Evolutionary conservation across 805 yeast genomes (phyloP), one percentile per base, ranked within the genome.

Genomic region (Kazachstania taianensis): DNA sequence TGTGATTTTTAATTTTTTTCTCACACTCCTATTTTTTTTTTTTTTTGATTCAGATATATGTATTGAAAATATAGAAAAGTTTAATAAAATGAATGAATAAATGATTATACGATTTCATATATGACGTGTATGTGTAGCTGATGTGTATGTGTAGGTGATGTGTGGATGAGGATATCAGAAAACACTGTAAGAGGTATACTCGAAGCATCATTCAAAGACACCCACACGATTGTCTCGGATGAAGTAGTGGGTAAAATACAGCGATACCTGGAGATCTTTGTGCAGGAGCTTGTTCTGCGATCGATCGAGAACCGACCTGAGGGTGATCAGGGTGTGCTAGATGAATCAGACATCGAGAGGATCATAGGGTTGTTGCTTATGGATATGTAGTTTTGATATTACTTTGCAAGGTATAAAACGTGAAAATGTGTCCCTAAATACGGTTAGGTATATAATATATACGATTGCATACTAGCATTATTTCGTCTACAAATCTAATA

Each of bases 331-430:
- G 24, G 15, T n/a, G 41, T 41, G 14, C 31, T 57, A 10, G 46
- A 46, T 5, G 54, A 51, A 29, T 42, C 44, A 17, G 61, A 56
- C 30, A 32, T 57, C 12, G 61, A 55, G 28, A 44, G 44, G 15
- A 48, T 57, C 14, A 46, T 57, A 14, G 62, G 62, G 0, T 28
- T 55, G 23, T 35, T 57, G 20, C 32, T 57, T 16, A 30, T 57
- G 22, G 62, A 57, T 32, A 55, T 55, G 59, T 53, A 38, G 36
- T 22, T n/a, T n/a, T n/a, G n/a, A n/a, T n/a, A n/a, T n/a, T n/a
- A n/a, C n/a, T n/a, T n/a, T n/a, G n/a, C n/a, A n/a, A n/a, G n/a
- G n/a, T n/a, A n/a, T n/a, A n/a, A n/a, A n/a, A n/a, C n/a, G n/a
- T n/a, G n/a, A n/a, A n/a, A n/a, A n/a, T n/a, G n/a, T n/a, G n/a